Conservation (phyloP, 306 rosid genomes). For the Pterocarpus macrocarpus region DNA sequence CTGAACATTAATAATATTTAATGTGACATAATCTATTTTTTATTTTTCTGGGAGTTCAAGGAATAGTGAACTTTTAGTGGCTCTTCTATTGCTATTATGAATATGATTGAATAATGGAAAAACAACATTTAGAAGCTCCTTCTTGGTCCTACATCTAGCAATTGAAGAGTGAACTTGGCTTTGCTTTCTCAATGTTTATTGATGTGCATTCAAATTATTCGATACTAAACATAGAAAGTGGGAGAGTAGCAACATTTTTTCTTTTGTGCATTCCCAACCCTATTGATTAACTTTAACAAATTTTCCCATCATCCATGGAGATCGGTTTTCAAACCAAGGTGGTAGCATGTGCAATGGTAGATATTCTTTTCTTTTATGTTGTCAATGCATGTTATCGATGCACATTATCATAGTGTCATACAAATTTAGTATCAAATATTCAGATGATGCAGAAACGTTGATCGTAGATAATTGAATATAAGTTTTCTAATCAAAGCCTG, state of each 20-base stretch:
- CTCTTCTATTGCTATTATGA: neutral
- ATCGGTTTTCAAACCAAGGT: neutral
- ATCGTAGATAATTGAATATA: neutral
- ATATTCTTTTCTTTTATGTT: neutral
- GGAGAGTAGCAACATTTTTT: slow-evolving; percentile 1
- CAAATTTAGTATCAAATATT: neutral
- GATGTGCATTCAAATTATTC: neutral
- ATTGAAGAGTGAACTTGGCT: neutral
- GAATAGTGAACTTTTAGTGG: neutral
- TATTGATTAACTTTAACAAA: neutral
- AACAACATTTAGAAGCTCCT: neutral
- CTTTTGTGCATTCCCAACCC: slow-evolving; percentile 1
- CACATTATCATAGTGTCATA: neutral
- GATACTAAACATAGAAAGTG: neutral
- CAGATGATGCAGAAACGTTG: neutral
- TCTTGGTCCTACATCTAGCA: neutral
- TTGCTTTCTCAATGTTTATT: slow-evolving; percentile 5
- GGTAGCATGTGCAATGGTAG: neutral
- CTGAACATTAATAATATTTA: neutral
- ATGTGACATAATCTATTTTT: neutral
- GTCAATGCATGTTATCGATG: neutral
- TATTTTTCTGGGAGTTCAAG: neutral
- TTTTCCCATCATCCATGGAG: neutral
- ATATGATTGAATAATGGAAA: neutral
- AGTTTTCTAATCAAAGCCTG: neutral